phyloP scores from a whole-genome alignment of 768 basidiomycete species.

The Hygrocybe coccinea region DNA sequence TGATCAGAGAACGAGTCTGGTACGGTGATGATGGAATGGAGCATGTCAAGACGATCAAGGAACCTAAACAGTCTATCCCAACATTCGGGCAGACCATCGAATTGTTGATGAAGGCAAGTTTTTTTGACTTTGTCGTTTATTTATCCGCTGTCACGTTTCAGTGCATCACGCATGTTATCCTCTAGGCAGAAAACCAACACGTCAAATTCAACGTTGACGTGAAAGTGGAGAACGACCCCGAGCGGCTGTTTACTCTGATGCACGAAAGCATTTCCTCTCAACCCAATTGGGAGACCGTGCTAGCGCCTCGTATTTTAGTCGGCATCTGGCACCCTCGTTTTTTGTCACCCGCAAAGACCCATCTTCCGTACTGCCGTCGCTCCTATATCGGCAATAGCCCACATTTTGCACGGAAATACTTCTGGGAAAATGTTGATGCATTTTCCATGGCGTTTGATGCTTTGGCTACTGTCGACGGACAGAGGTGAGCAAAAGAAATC shows the following conservation, averaged over 20 bases:
- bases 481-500: constrained; percentile 43
- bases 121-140: constrained; percentile 2
- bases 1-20: constrained; percentile 70
- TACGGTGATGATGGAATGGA: constrained; percentile 67
- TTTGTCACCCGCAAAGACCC: constrained; percentile 65
- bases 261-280: constrained; percentile 59
- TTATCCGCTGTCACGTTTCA: constrained; percentile 3
- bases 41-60: constrained; percentile 72
- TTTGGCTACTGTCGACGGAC: constrained; percentile 69
- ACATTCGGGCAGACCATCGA: constrained; percentile 82
- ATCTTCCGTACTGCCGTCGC: constrained; percentile 77
- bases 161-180: constrained; percentile 1
- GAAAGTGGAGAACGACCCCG: constrained; percentile 89
- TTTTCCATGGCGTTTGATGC: constrained; percentile 80
- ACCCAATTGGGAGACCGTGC: constrained; percentile 63
- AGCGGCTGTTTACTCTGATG: constrained; percentile 78
- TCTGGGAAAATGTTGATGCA: constrained; percentile 81
- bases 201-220: constrained; percentile 87
- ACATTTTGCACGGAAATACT: constrained; percentile 72
- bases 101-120: constrained; percentile 69
- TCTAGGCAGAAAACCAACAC: constrained; percentile 67
- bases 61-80: constrained; percentile 82
- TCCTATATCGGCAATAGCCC: constrained; percentile 80
- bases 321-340: constrained; percentile 93
- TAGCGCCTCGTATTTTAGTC: constrained; percentile 77